phyloP scores from a whole-genome alignment of 352 stramenopile genomes.

The Saprolegnia parasitica region DNA sequence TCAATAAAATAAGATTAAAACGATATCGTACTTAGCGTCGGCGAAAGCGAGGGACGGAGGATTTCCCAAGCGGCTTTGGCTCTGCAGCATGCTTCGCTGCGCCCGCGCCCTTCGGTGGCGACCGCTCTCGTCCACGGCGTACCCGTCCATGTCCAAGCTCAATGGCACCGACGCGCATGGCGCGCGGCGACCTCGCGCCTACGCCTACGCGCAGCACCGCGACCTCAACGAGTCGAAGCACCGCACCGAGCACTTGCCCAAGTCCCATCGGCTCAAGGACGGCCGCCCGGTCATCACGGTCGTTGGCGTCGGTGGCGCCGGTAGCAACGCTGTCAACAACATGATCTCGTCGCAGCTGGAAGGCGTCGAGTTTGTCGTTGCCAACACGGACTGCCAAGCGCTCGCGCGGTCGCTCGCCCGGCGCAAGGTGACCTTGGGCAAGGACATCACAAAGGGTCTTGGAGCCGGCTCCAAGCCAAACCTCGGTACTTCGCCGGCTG shows the following conservation, averaged over 20 bases:
- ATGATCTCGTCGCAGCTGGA: constrained; percentile 86
- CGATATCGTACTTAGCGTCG: too few species aligned
- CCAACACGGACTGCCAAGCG: constrained; percentile 94
- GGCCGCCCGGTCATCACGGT: constrained; percentile 83
- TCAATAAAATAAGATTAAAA: too few species aligned
- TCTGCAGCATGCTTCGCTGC: not conserved
- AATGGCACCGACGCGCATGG: not conserved
- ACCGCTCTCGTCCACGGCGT: not conserved
- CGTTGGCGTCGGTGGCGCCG: constrained; percentile 74
- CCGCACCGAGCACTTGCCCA: constrained; percentile 7
- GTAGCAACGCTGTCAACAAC: constrained; percentile 87
- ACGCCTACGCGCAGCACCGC: constrained; percentile 8
- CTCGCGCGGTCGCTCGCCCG: constrained; percentile 69
- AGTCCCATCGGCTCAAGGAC: constrained; percentile 42
- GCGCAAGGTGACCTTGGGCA: constrained; percentile 78
- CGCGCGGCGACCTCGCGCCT: too few species aligned
- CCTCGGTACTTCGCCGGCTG: constrained; percentile 38
- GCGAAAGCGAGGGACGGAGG: not conserved
- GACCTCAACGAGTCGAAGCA: not conserved
- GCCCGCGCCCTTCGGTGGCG: not conserved
- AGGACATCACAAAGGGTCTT: constrained; percentile 80
- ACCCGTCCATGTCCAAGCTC: not conserved
- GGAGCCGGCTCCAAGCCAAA: constrained; percentile 76
- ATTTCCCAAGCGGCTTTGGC: not conserved
- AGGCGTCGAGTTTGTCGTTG: constrained; percentile 93